Base-by-base conservation (phyloP, 2,329 filamentous ascomycete genomes). In the Pseudocercospora eumusae region DNA sequence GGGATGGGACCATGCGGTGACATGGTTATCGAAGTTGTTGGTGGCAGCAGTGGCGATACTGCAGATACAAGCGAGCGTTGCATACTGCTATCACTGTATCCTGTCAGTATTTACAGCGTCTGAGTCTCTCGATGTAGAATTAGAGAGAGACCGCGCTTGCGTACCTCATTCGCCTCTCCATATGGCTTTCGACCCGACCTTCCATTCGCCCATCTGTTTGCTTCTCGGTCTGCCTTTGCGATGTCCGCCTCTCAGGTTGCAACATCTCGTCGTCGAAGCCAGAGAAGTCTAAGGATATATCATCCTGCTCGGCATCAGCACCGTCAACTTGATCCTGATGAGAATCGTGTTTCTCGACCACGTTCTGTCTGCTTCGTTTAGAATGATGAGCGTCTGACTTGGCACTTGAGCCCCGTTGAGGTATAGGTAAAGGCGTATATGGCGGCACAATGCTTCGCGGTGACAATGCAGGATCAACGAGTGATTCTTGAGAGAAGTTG, bases 191-290 rank as follows among this genome's bases (percentile, higher is more conserved):
- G 6, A 23, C 23, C 11, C 4, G 18, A 21, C 25, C 33, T 8
- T 23, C 15, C n/a, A 21, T 21, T 28, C 15, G 42, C n/a, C 11
- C 11, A 33, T 33, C 11, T 33, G 31, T 33, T 13, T 33, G 31
- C 31, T 33, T 33, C 5, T 15, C 15, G 9, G 28, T n/a, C 4
- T 21, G 15, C 10, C 49, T 21, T 25, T 53, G 54, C 18, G 57
- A 56, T 4, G 50, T 23, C 6, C 27, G 57, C 11, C 44, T 31
- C 13, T 53, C 42, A 33, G 61, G 61, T 28, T 54, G 54, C 18
- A 63, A 53, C 15, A 61, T 8, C 20, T 65, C 60, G 50, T 65
- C 57, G 33, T 63, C 57, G 31, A 63, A 53, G n/a, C 27, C 54
- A 27, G 21, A 28, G 47, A 52, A 52, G 23, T 52, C 11, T 23